Base-by-base conservation (phyloP, 306 rosid species). In the Lathyrus sativus region DNA sequence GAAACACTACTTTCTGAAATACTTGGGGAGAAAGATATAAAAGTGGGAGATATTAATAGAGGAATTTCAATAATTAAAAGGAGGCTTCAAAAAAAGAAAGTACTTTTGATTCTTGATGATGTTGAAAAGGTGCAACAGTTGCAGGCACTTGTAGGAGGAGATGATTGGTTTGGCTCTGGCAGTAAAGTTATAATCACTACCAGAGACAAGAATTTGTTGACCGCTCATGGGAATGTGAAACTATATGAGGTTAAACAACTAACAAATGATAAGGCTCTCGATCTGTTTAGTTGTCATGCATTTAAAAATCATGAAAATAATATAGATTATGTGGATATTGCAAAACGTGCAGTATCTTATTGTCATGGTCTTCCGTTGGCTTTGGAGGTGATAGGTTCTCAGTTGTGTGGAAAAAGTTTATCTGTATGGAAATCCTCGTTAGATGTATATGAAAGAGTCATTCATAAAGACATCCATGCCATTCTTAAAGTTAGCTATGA, bases 361-460 rank as follows among this genome's bases (percentile, higher is more conserved):
- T 26, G 51, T 41, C 37, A 11, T 3, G 68, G 53, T 12, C 68
- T 41, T 41, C 53, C 53, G 10, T 12, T 62, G 68, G 68, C 68
- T 62, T 62, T 62, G 53, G 68, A 61, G 35, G 53, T 62, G 7
- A 62, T 41, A 11, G 68, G 70, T 45, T 65, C 57, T 45, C 13
- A 65, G 10, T 45, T 65, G 28, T 45, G 26, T 45, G 42, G 70
- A 17, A 65, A 29, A 45, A 26, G 57, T 14, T 65, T 65, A 14
- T 3, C 2, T 65, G 43, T 44, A 45, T 45, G 57, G 43, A 28
- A 45, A 28, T 65, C 28, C 11, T 18, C 15, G 0, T n/a, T 45
- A 9, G 28, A 45, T 14, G 45, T 26, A 22, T 45, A 45, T 45
- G 70, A 28, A 13, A 26, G 9, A 45, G 8, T n/a, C 51, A 13